A percentile compares a stretch with the other conserved stretches of the same genome.
Evolutionary conservation across 2,329 filamentous ascomycete genomes (phyloP).

Genomic region (Pseudopyricularia javanii): DNA sequence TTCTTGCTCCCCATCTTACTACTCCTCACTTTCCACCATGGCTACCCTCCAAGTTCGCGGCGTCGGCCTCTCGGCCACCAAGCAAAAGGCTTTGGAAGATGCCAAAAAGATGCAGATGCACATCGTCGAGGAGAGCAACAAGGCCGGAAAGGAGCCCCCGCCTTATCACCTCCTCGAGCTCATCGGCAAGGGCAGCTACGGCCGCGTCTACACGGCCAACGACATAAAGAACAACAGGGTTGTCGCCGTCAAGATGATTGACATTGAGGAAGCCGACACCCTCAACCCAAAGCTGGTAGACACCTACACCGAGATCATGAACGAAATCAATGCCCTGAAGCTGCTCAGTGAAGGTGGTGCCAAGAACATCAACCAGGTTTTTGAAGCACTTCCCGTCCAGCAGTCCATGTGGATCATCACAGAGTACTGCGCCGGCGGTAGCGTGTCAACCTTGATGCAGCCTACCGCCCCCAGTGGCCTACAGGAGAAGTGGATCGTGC

Average conservation of each 20-base stretch:
- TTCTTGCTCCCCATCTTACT: background rate
- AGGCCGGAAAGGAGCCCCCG: conserved; percentile 41
- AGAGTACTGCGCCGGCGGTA: conserved; percentile 76
- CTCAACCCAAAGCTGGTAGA: conserved; percentile 52
- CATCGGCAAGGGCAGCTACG: conserved; percentile 58
- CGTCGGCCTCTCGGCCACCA: conserved; percentile 12
- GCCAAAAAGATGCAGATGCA: conserved; percentile 49
- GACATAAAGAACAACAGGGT: conserved; percentile 27
- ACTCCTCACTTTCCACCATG: conserved; percentile 9
- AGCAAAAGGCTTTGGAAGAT: conserved; percentile 45
- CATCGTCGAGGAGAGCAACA: conserved; percentile 44
- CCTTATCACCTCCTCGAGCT: conserved; percentile 51
- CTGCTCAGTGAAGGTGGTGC: conserved; percentile 63
- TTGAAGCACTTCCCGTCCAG: conserved; percentile 66
- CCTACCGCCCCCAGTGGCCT: conserved; percentile 53
- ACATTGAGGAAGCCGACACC: conserved; percentile 67
- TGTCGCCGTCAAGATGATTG: conserved; percentile 68
- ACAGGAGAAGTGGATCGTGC: conserved; percentile 59
- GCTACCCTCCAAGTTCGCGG: conserved; percentile 17
- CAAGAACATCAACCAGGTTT: conserved; percentile 69
- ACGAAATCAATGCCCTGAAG: conserved; percentile 58
- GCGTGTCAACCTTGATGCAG: conserved; percentile 61
- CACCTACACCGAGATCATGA: conserved; percentile 57
- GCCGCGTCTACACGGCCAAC: conserved; percentile 52
- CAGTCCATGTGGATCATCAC: conserved; percentile 81